Evolutionary conservation across 805 yeast species (phyloP).

Genomic region (Ogataea neopini): DNA sequence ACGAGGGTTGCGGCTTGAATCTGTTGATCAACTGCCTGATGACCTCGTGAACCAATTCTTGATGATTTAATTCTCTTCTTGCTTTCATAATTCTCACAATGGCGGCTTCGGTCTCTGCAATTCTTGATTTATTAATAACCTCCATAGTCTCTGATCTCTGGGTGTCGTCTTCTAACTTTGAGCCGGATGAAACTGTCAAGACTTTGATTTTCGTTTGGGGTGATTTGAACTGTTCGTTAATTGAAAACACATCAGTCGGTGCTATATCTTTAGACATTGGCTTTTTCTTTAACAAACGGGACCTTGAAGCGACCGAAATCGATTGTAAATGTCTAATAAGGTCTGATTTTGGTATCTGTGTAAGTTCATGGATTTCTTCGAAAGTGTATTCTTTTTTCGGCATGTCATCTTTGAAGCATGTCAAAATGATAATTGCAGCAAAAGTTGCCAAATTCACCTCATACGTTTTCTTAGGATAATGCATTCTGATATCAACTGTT

Average conservation of each 20-base stretch:
- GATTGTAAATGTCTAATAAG: conserved; percentile 78
- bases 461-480: conserved; percentile 68
- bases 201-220: conserved; percentile 73
- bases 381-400: conserved; percentile 51
- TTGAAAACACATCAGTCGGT: conserved; percentile 58
- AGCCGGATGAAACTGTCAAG: conserved; percentile 57
- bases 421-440: conserved; percentile 72
- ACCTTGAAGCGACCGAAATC: conserved; percentile 78
- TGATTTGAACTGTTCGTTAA: conserved; percentile 69
- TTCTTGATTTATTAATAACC: conserved; percentile 62
- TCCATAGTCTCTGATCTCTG: conserved; percentile 56
- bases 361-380: conserved; percentile 60
- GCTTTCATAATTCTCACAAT: conserved; percentile 87
- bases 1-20: conserved; percentile 66
- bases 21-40: conserved; percentile 58
- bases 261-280: conserved; percentile 77
- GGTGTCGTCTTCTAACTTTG: conserved; percentile 51
- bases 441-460: conserved; percentile 79
- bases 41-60: conserved; percentile 66
- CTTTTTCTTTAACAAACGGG: conserved; percentile 68
- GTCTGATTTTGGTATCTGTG: conserved; percentile 74
- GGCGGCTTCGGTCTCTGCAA: conserved; percentile 77
- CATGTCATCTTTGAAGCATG: conserved; percentile 59
- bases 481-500: conserved; percentile 73
- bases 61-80: conserved; percentile 59